These are phyloP conservation scores for Fraxinus baroniana DNA, from an alignment of 305 asterid species.

Conservation along the genomic window DNA sequence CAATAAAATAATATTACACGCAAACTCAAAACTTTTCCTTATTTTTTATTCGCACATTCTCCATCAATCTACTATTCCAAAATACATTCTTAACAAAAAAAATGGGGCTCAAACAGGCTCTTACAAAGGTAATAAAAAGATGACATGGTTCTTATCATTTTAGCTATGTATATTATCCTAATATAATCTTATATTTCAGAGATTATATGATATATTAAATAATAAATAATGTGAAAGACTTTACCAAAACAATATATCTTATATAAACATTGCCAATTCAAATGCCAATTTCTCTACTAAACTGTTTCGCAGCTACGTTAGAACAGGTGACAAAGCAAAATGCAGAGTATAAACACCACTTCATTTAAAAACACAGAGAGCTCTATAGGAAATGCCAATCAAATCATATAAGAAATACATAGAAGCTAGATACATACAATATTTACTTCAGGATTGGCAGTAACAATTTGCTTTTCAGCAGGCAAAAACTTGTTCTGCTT, in stretches of 20 bases:
- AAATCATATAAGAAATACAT: not conserved
- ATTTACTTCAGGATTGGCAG: slow-evolving; percentile 91
- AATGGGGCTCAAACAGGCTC: not conserved
- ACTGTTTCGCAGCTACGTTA: not conserved
- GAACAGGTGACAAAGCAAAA: not conserved
- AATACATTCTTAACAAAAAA: not conserved
- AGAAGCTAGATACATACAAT: slow-evolving; percentile 44
- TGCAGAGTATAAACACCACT: not conserved
- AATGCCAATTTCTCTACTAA: not conserved
- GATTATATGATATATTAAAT: not conserved
- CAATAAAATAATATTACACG: not conserved
- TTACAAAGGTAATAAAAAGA: not conserved
- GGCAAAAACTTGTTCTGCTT: slow-evolving; percentile 92
- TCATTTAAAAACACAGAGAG: not conserved
- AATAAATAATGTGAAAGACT: not conserved
- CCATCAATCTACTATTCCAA: no score
- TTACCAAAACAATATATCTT: not conserved
- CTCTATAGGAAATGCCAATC: not conserved
- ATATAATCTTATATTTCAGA: not conserved
- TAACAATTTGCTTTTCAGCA: slow-evolving; percentile 81
- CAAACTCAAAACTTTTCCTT: not conserved
- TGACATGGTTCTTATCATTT: not conserved
- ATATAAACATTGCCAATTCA: not conserved
- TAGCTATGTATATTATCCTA: not conserved
- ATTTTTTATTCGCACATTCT: not conserved